Evolutionary conservation across 441 rosid genomes (phyloP), one percentile per base, ranked within the genome.

Genomic region (Cnidoscolus chayamansa): DNA sequence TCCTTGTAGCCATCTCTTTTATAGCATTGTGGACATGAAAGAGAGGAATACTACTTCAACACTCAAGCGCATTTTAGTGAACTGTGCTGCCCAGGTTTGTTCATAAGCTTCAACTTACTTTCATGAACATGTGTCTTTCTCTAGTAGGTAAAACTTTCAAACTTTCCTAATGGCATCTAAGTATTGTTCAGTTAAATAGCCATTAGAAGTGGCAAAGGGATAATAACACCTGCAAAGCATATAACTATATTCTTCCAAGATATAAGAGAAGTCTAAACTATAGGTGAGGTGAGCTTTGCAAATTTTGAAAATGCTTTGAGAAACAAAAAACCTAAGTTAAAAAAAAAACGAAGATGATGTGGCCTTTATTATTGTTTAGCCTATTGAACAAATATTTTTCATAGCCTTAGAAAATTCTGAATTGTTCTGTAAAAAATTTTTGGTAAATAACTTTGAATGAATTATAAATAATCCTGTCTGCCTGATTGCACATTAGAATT

Each of bases 11-110:
- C 20, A 16, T 71, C 35, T 53, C 40, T 78, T 76, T 60, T 74
- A 62, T 80, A 87, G 90, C 54, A 72, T 59, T 65, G 87, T 72
- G 77, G 88, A 79, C 67, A 95, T 95, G 99, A 92, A 86, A 85
- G 98, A 92, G 72, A 95, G 82, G 76, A 91, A 80, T 64, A 67
- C 89, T 53, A 75, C 82, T 32, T 86, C 93, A 47, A 69, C 80
- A 65, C 90, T 90, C 32, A 85, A 79, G 64, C 93, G 92, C 72
- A 81, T 94, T 82, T 84, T 90, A 77, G 83, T 80, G 35, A 93
- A 86, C 77, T 95, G 96, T 82, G 78, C 93, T 53, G 84, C 86
- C 2, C 96, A 91, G 99, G 98, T 91, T 78, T 62, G 88, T 80
- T 50, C 11, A 19, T n/a, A 17, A 72, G 72, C 71, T 70, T 72